A percentile compares a stretch with the other conserved stretches of the same genome.
phyloP scores from a whole-genome alignment of 352 stramenopile species.

The Globisporangium polare region DNA sequence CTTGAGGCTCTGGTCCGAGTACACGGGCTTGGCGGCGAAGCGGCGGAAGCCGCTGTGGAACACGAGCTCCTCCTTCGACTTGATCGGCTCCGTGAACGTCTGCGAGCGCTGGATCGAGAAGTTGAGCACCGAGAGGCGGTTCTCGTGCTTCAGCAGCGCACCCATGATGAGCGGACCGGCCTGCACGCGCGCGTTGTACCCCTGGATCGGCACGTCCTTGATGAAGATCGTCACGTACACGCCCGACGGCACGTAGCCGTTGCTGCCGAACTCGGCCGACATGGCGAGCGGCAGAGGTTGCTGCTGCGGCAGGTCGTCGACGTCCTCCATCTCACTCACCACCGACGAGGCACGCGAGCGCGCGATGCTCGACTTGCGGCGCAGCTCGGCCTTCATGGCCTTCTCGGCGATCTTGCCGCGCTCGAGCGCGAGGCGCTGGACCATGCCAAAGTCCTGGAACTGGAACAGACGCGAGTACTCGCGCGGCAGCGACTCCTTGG shows the following conservation, averaged over 20 bases:
- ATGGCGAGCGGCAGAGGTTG: slow-evolving; percentile 24
- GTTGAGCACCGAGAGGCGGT: slow-evolving; percentile 97
- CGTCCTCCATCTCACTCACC: slow-evolving; percentile 68
- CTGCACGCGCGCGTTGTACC: slow-evolving; percentile 50
- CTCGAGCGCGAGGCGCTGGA: slow-evolving; percentile 91
- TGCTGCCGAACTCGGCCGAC: slow-evolving; percentile 54
- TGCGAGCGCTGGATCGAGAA: slow-evolving; percentile 91
- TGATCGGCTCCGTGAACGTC: slow-evolving; percentile 87
- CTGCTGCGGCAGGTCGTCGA: slow-evolving; percentile 45
- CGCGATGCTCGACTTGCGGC: slow-evolving; percentile 43
- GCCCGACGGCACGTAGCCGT: slow-evolving; percentile 90
- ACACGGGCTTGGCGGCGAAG: slow-evolving; percentile 92
- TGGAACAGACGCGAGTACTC: slow-evolving; percentile 97
- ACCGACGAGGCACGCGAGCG: slow-evolving; percentile 58
- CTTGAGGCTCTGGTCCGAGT: slow-evolving; percentile 97
- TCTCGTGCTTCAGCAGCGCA: slow-evolving; percentile 95
- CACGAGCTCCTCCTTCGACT: slow-evolving; percentile 95
- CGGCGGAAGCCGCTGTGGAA: slow-evolving; percentile 97
- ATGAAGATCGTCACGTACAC: slow-evolving; percentile 91
- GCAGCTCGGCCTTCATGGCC: slow-evolving; percentile 60
- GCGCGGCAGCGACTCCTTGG: slow-evolving; percentile 97
- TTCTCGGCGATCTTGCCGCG: slow-evolving; percentile 72
- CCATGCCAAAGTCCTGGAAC: slow-evolving; percentile 94
- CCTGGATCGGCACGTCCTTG: slow-evolving; percentile 56
- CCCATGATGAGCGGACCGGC: slow-evolving; percentile 68